phyloP scores from a whole-genome alignment of 768 basidiomycete species.

The Panellus pusillus region DNA sequence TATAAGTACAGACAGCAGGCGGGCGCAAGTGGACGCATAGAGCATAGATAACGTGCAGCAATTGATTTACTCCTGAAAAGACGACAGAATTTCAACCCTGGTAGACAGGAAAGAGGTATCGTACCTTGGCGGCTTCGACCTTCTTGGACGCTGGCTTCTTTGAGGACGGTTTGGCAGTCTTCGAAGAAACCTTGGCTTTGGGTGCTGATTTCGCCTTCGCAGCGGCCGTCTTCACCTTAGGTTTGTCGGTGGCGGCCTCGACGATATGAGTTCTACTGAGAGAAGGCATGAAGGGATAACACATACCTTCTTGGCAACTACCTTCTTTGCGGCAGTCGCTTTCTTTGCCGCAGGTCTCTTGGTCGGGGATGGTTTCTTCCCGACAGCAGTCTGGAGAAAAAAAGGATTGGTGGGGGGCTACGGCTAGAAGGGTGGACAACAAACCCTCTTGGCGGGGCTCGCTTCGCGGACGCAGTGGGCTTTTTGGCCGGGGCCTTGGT shows the following conservation, averaged over 20 bases:
- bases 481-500: constrained; percentile 7
- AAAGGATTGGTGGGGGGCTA: constrained; percentile 11
- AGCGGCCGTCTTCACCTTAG: constrained; percentile 29
- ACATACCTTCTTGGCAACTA: constrained; percentile 19
- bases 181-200: constrained; percentile 6
- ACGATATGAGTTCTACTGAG: constrained; percentile 9
- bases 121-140: neutral
- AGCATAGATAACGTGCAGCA: too few relatives aligned
- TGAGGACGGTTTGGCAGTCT: constrained; percentile 26
- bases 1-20: neutral
- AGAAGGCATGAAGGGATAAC: neutral
- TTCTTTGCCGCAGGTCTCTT: constrained; percentile 22
- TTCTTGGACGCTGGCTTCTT: constrained; percentile 35
- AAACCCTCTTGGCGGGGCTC: neutral
- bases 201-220: constrained; percentile 27
- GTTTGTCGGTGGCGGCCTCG: neutral
- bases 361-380: constrained; percentile 27
- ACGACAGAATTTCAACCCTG: too few relatives aligned
- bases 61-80: too few relatives aligned
- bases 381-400: constrained; percentile 15
- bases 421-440: constrained; percentile 1
- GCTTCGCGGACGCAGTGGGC: constrained; percentile 8
- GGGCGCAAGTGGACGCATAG: too few relatives aligned
- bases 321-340: constrained; percentile 22
- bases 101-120: too few relatives aligned